Percentiles rank a stretch among this genome's conserved stretches.
phyloP scores from a whole-genome alignment of 805 yeast species.

The Debaryomyces maramus region DNA sequence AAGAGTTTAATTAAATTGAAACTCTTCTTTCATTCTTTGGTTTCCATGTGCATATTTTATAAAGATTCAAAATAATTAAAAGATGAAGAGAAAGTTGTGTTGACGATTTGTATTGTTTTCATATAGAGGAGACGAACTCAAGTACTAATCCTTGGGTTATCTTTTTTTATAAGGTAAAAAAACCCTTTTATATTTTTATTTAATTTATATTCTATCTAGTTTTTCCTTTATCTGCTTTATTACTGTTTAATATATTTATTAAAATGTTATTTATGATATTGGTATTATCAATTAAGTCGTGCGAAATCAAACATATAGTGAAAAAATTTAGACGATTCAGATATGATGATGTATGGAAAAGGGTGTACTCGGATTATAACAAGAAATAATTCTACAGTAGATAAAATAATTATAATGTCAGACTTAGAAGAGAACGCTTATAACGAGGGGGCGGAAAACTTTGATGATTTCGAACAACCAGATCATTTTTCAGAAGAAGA shows the following conservation, averaged over 20 bases:
- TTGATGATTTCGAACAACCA: constrained; percentile 76
- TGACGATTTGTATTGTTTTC: constrained; percentile 5
- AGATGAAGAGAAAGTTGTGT: constrained; percentile 4
- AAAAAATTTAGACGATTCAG: background rate
- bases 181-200: constrained; percentile 2
- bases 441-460: constrained; percentile 69
- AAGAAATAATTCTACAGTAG: too few species aligned
- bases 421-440: constrained; percentile 50
- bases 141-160: background rate
- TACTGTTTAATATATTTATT: constrained; percentile 8
- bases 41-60: constrained; percentile 8
- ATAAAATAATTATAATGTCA: constrained; percentile 30
- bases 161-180: constrained; percentile 3
- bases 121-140: constrained; percentile 6
- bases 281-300: background rate
- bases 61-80: constrained; percentile 5
- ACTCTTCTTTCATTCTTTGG: constrained; percentile 1
- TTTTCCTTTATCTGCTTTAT: constrained; percentile 1
- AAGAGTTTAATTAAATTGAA: constrained; percentile 5
- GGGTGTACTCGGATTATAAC: too few species aligned
- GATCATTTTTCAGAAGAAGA: constrained; percentile 81
- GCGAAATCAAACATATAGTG: background rate
- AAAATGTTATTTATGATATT: background rate
- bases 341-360: constrained; percentile 5
- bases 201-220: constrained; percentile 6